A percentile compares a stretch with the other conserved stretches of the same genome.
Evolutionary conservation across 306 rosid genomes (phyloP).

Genomic region (Pyrus communis): DNA sequence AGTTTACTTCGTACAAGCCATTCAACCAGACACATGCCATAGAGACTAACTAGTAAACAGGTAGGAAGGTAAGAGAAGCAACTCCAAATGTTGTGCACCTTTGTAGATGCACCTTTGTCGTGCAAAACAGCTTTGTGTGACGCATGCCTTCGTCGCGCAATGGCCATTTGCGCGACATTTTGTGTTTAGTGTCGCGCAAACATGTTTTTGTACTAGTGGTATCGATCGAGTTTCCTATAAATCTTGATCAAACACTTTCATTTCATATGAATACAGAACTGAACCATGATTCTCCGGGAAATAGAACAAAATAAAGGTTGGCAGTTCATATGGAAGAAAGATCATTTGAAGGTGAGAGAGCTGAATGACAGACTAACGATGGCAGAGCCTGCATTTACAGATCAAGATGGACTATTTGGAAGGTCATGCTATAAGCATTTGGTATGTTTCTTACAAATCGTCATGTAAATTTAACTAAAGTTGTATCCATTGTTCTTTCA

Average conservation of each 20-base stretch:
- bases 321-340: slow-evolving; percentile 33
- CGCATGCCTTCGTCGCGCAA: too few species aligned
- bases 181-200: too few species aligned
- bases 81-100: too few species aligned
- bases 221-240: neutral
- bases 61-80: too few species aligned
- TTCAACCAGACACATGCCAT: too few species aligned
- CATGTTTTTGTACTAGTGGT: neutral
- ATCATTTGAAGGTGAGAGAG: slow-evolving; percentile 44
- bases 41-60: too few species aligned
- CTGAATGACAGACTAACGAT: slow-evolving; percentile 63
- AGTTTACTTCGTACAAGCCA: too few species aligned
- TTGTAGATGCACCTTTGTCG: too few species aligned
- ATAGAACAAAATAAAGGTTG: slow-evolving; percentile 35
- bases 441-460: slow-evolving; percentile 28
- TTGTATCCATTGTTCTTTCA: neutral
- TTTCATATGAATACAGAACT: neutral
- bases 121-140: too few species aligned
- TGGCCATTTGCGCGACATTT: too few species aligned
- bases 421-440: slow-evolving; percentile 70
- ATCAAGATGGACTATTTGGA: slow-evolving; percentile 57
- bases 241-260: neutral
- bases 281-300: slow-evolving; percentile 33
- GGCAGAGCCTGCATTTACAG: slow-evolving; percentile 71
- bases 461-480: neutral